Percentiles rank a stretch among this genome's conserved stretches.
Conservation (phyloP, 2,329 filamentous ascomycete genomes). For the Camillea tinctor region DNA sequence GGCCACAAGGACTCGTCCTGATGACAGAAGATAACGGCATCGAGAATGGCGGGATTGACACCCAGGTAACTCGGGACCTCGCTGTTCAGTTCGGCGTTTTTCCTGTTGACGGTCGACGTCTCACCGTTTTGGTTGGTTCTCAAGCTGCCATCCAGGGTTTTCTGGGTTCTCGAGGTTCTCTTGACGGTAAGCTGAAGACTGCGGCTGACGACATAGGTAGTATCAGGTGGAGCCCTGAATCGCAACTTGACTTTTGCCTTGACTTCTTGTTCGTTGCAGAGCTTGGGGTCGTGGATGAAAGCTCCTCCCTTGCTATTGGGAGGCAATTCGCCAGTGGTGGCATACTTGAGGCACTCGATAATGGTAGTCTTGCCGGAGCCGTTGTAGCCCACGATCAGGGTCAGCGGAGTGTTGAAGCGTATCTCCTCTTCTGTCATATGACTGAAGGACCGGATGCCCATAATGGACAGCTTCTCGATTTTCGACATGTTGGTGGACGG, state of each 20-base stretch:
- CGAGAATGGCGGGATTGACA: slow-evolving; percentile 84
- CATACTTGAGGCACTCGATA: slow-evolving; percentile 98
- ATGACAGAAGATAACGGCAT: slow-evolving; percentile 97
- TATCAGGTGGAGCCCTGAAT: slow-evolving; percentile 76
- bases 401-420: slow-evolving; percentile 85
- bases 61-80: slow-evolving; percentile 84
- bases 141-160: slow-evolving; percentile 80
- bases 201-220: slow-evolving; percentile 78
- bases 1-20: slow-evolving; percentile 98
- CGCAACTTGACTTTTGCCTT: slow-evolving; percentile 87
- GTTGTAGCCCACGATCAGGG: slow-evolving; percentile 95
- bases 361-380: slow-evolving; percentile 98
- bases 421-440: slow-evolving; percentile 74
- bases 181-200: slow-evolving; percentile 85
- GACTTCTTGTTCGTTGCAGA: slow-evolving; percentile 83
- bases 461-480: slow-evolving; percentile 86
- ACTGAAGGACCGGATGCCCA: slow-evolving; percentile 83
- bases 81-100: slow-evolving; percentile 76
- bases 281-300: slow-evolving; percentile 96
- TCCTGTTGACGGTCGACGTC: slow-evolving; percentile 73
- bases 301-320: slow-evolving; percentile 88
- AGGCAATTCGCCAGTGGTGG: slow-evolving; percentile 88
- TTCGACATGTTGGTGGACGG: slow-evolving; percentile 57
- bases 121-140: slow-evolving; percentile 78
- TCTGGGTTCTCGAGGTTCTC: slow-evolving; percentile 72